Conservation (phyloP, 202 grass and related monocot species). For the Setaria viridis region DNA sequence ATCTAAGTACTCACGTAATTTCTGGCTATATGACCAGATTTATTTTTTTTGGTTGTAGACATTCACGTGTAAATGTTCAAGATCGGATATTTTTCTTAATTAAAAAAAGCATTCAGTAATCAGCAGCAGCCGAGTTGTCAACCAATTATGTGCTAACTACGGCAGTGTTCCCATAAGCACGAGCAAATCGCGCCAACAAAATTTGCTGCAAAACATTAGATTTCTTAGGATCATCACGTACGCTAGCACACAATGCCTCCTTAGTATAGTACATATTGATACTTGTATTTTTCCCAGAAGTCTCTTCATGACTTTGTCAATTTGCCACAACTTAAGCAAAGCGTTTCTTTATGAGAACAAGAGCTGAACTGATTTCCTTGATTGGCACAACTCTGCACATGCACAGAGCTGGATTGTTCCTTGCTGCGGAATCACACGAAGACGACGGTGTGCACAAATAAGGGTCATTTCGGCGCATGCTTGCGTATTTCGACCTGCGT, state of each 20-base stretch:
- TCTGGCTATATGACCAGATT: too few relatives aligned
- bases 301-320: background rate
- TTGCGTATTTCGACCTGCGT: background rate
- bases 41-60: too few relatives aligned
- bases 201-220: background rate
- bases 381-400: background rate
- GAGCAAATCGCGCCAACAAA: background rate
- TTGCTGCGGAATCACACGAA: constrained; percentile 1
- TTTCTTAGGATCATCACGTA: background rate
- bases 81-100: too few relatives aligned
- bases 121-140: background rate
- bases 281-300: background rate
- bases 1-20: too few relatives aligned
- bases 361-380: constrained; percentile 11
- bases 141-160: background rate
- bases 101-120: background rate
- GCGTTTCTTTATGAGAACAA: background rate
- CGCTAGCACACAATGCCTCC: background rate
- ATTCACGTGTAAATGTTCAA: too few relatives aligned
- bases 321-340: constrained; percentile 31
- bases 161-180: background rate
- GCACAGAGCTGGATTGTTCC: constrained; percentile 10
- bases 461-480: constrained; percentile 16
- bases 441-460: background rate
- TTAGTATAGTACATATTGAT: background rate